Percentiles rank a stretch among this genome's conserved stretches.
These are phyloP conservation scores for Podospora comata DNA, from an alignment of 495 filamentous ascomycete species.

Conservation along the genomic window DNA sequence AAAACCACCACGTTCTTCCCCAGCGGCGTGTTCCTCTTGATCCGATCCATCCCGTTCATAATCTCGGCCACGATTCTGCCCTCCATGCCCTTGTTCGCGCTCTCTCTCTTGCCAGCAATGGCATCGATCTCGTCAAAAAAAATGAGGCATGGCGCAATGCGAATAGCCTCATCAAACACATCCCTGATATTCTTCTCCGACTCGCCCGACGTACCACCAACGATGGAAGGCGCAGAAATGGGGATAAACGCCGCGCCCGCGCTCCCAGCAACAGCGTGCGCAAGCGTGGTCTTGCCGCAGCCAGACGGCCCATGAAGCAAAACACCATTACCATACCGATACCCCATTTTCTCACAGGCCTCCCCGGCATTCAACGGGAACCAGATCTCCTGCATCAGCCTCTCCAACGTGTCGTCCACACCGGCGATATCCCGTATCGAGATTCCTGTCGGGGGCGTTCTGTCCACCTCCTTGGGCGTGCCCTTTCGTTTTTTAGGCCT, in stretches of 20 bases:
- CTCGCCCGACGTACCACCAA: constrained; percentile 94
- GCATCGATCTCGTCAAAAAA: constrained; percentile 98
- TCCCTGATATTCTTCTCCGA: constrained; percentile 93
- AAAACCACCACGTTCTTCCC: constrained; percentile 91
- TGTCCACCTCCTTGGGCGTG: constrained; percentile 47
- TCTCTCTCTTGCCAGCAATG: constrained; percentile 91
- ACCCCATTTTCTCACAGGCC: constrained; percentile 53
- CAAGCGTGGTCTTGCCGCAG: constrained; percentile 93
- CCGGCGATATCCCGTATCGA: constrained; percentile 82
- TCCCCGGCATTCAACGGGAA: constrained; percentile 68
- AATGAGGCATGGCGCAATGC: constrained; percentile 83
- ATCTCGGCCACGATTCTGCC: constrained; percentile 93
- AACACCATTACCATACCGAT: constrained; percentile 81
- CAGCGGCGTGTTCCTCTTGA: constrained; percentile 72
- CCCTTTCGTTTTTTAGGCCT: constrained; percentile 62
- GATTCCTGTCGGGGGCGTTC: constrained; percentile 70
- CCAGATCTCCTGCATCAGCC: constrained; percentile 77
- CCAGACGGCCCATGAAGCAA: constrained; percentile 90
- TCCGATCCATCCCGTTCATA: constrained; percentile 81
- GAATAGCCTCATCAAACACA: constrained; percentile 83
- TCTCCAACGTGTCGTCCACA: constrained; percentile 70
- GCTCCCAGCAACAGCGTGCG: constrained; percentile 83
- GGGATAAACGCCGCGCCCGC: constrained; percentile 84
- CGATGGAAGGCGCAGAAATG: constrained; percentile 82
- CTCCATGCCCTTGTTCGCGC: constrained; percentile 95